Percentiles rank a stretch among this genome's conserved stretches.
Conservation (phyloP, 805 yeast genomes). For the Yarrowia sp. region DNA sequence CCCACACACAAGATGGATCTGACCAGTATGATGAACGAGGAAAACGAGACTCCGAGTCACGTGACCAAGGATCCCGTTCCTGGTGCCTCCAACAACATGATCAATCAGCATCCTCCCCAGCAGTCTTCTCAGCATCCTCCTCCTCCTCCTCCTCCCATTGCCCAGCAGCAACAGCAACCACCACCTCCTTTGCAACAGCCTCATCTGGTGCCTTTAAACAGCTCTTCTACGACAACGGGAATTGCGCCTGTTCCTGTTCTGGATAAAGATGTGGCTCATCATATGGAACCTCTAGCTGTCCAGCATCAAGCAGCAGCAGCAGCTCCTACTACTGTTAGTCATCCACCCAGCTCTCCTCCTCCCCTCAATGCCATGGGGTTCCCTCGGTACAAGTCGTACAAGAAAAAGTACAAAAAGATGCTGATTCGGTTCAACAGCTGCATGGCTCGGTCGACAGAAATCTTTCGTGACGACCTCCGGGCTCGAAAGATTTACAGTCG, state of each 20-base stretch:
- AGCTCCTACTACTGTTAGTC: neutral
- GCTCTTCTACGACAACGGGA: neutral
- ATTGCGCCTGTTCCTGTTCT: constrained; percentile 12
- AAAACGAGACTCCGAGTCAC: constrained; percentile 1
- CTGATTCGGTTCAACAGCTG: constrained; percentile 21
- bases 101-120: neutral
- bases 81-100: neutral
- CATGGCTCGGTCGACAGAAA: constrained; percentile 22
- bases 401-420: constrained; percentile 26
- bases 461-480: constrained; percentile 11
- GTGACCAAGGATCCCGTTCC: neutral
- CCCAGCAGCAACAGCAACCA: neutral
- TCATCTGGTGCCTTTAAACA: neutral
- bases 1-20: neutral
- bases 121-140: neutral
- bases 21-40: constrained; percentile 24
- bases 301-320: too few relatives aligned
- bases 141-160: too few relatives aligned
- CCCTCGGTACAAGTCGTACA: constrained; percentile 25
- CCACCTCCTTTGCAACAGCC: neutral
- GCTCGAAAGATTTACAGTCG: constrained; percentile 21
- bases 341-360: neutral
- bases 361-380: constrained; percentile 16
- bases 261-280: neutral
- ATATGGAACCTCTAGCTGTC: neutral